Conservation (phyloP, 1,139 yeast species). For the Geotrichum klebahnii region DNA sequence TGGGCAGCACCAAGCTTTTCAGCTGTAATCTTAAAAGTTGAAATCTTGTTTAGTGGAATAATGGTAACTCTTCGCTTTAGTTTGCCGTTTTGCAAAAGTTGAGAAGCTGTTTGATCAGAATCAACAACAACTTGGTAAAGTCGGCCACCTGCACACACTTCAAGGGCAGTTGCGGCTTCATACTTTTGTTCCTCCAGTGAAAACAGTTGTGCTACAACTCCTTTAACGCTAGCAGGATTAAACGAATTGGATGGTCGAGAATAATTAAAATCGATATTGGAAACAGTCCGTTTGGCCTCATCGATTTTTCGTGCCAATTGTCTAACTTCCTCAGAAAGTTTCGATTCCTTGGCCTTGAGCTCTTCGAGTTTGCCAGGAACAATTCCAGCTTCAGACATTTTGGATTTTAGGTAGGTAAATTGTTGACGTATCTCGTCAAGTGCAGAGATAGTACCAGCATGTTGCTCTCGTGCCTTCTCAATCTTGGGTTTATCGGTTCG, state of each 20-base stretch:
- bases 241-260: conserved; percentile 57
- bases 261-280: conserved; percentile 74
- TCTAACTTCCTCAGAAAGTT: conserved; percentile 39
- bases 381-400: conserved; percentile 57
- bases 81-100: conserved; percentile 71
- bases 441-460: conserved; percentile 43
- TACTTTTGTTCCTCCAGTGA: conserved; percentile 54
- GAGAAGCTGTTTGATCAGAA: conserved; percentile 76
- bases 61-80: conserved; percentile 81
- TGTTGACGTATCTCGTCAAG: conserved; percentile 46
- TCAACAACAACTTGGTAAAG: conserved; percentile 90
- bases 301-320: conserved; percentile 52
- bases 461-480: conserved; percentile 53
- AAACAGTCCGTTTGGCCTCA: conserved; percentile 57
- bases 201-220: conserved; percentile 86
- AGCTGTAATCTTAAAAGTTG: conserved; percentile 44
- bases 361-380: conserved; percentile 48
- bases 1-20: conserved; percentile 52
- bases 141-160: conserved; percentile 91
- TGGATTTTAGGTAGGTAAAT: conserved; percentile 43
- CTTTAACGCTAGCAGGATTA: conserved; percentile 60
- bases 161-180: conserved; percentile 76
- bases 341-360: conserved; percentile 43
- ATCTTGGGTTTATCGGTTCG: conserved; percentile 52
- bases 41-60: conserved; percentile 84